phyloP scores from a whole-genome alignment of 257 asterid genomes.

The Scutellaria galericulata region DNA sequence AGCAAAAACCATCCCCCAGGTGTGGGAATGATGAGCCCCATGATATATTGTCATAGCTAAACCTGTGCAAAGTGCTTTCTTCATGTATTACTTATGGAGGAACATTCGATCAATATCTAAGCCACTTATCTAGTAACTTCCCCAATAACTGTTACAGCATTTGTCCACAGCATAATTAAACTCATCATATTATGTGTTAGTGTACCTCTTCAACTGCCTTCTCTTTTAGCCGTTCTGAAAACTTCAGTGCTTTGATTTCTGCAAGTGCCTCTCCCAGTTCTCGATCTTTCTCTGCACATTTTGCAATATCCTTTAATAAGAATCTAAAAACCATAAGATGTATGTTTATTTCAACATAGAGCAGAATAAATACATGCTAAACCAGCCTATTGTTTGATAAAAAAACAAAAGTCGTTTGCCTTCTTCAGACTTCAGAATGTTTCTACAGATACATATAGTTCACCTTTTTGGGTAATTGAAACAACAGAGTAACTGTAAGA shows the following conservation, averaged over 20 bases:
- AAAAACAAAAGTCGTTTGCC: slow-evolving; percentile 17
- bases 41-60: background rate
- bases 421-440: slow-evolving; percentile 29
- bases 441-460: slow-evolving; percentile 9
- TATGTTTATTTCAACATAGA: slow-evolving; percentile 13
- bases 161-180: slow-evolving; percentile 6
- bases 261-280: slow-evolving; percentile 79
- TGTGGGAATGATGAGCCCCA: background rate
- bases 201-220: slow-evolving; percentile 93
- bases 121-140: background rate
- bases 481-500: slow-evolving; percentile 13
- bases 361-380: slow-evolving; percentile 16
- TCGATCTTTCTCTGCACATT: slow-evolving; percentile 74
- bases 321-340: background rate
- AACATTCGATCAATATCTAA: slow-evolving; percentile 1
- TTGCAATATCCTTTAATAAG: slow-evolving; percentile 33
- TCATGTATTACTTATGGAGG: slow-evolving; percentile 3
- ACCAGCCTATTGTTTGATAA: slow-evolving; percentile 16
- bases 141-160: slow-evolving; percentile 12
- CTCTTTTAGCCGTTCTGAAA: slow-evolving; percentile 77
- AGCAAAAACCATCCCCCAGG: slow-evolving; percentile 17
- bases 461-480: slow-evolving; percentile 14
- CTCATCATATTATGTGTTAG: background rate
- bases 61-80: slow-evolving; percentile 2
- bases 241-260: slow-evolving; percentile 75